Evolutionary conservation across 805 yeast species (phyloP).

Genomic region (Scheffersomyces coipomensis): DNA sequence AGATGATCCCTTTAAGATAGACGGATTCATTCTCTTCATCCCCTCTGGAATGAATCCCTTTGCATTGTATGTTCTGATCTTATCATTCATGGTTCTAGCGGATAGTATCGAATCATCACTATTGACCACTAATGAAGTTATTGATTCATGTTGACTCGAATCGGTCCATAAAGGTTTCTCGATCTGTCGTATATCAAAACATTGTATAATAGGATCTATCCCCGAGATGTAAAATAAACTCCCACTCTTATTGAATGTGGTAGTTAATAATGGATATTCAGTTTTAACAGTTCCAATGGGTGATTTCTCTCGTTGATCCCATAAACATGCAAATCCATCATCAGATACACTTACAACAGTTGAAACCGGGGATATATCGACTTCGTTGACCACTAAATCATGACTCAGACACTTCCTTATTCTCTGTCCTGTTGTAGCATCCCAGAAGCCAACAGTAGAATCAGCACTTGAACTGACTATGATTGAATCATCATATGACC

Average conservation of each 20-base stretch:
- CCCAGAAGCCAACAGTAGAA: slow-evolving; percentile 60
- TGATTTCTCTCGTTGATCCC: slow-evolving; percentile 64
- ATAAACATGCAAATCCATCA: slow-evolving; percentile 56
- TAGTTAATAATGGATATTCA: slow-evolving; percentile 57
- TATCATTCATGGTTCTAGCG: slow-evolving; percentile 57
- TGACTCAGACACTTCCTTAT: slow-evolving; percentile 55
- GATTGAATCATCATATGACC: slow-evolving; percentile 46
- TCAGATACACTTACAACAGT: slow-evolving; percentile 57
- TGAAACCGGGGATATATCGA: slow-evolving; percentile 32
- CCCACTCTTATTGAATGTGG: slow-evolving; percentile 36
- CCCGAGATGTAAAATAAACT: slow-evolving; percentile 57
- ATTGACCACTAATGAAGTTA: slow-evolving; percentile 55
- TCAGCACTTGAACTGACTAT: slow-evolving; percentile 60
- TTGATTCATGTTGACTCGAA: slow-evolving; percentile 44
- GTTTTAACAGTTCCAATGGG: slow-evolving; percentile 40
- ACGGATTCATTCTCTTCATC: slow-evolving; percentile 41
- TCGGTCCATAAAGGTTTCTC: slow-evolving; percentile 45
- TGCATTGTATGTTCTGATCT: slow-evolving; percentile 57
- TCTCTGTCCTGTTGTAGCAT: slow-evolving; percentile 53
- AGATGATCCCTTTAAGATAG: slow-evolving; percentile 59
- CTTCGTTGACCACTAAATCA: slow-evolving; percentile 53
- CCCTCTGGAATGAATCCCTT: slow-evolving; percentile 35
- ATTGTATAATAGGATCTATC: slow-evolving; percentile 60
- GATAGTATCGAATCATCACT: slow-evolving; percentile 45
- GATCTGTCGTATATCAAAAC: slow-evolving; percentile 54